Evolutionary conservation across 176 grass and related monocot species (phyloP).

Genomic region (Lolium perenne): DNA sequence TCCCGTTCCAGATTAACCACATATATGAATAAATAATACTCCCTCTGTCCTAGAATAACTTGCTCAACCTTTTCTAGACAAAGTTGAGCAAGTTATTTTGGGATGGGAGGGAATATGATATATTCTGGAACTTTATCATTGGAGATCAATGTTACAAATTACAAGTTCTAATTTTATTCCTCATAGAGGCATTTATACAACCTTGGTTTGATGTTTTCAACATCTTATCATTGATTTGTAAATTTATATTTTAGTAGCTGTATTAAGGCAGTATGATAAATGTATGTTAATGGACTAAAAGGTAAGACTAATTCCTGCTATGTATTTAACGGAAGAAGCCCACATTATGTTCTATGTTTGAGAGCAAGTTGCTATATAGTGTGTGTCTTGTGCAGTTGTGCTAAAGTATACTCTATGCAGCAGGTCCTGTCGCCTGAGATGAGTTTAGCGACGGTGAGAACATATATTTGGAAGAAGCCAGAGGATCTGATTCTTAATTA

Average conservation of each 20-base stretch:
- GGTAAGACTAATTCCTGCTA: background rate
- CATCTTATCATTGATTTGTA: background rate
- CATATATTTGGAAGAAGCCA: constrained; percentile 94
- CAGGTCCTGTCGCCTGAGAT: constrained; percentile 80
- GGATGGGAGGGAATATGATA: no score
- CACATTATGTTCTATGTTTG: constrained; percentile 18
- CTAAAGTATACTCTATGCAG: constrained; percentile 37
- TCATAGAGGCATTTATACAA: background rate
- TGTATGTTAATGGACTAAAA: background rate
- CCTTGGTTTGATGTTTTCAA: background rate
- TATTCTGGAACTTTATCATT: background rate
- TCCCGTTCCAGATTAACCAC: background rate
- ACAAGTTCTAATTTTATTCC: background rate
- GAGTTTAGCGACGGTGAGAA: constrained; percentile 89
- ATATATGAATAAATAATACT: background rate
- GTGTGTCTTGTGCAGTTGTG: background rate
- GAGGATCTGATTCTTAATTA: constrained; percentile 96
- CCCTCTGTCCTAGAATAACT: no score
- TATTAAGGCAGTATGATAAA: background rate
- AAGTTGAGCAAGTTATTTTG: no score
- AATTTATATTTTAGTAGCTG: background rate
- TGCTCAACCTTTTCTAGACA: no score
- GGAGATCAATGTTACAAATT: background rate
- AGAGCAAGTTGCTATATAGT: background rate
- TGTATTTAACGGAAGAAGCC: background rate